Evolutionary conservation across 2,329 filamentous ascomycete genomes (phyloP).

Genomic region (Aspergillus tubingensis): DNA sequence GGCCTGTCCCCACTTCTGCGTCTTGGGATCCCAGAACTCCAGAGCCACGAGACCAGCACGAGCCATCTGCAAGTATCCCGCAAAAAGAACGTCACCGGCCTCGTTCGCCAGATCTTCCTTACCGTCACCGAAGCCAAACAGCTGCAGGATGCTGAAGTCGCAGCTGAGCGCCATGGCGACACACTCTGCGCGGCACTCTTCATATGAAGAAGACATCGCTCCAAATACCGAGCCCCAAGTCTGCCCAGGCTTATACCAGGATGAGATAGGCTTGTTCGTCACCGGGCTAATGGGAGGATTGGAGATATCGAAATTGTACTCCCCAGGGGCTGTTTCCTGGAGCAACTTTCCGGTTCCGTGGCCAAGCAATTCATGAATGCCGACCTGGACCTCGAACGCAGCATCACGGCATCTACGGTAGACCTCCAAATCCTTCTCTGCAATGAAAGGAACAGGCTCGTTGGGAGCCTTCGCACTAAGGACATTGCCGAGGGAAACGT

Average conservation of each 20-base stretch:
- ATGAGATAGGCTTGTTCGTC: constrained; percentile 72
- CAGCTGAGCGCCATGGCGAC: constrained; percentile 90
- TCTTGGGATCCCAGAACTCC: constrained; percentile 93
- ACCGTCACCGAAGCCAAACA: constrained; percentile 89
- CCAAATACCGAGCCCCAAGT: constrained; percentile 95
- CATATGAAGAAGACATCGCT: constrained; percentile 81
- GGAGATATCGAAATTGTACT: constrained; percentile 83
- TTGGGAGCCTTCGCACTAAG: constrained; percentile 87
- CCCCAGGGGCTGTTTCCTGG: constrained; percentile 79
- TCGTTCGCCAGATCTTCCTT: constrained; percentile 69
- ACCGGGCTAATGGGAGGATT: constrained; percentile 82
- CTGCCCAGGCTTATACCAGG: constrained; percentile 92
- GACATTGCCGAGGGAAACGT: constrained; percentile 85
- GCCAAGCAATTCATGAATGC: constrained; percentile 83
- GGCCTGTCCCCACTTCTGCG: constrained; percentile 86
- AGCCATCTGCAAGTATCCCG: constrained; percentile 89
- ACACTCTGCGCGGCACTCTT: constrained; percentile 92
- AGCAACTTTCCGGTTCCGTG: constrained; percentile 93
- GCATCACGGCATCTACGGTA: constrained; percentile 82
- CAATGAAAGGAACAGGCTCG: constrained; percentile 89
- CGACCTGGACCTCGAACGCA: constrained; percentile 94
- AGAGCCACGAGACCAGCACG: constrained; percentile 84
- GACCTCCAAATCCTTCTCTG: constrained; percentile 71
- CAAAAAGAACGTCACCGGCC: constrained; percentile 85
- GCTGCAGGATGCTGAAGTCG: constrained; percentile 83